Evolutionary conservation across 2,329 filamentous ascomycete species (phyloP).

Genomic region (Aspergillus sp.): DNA sequence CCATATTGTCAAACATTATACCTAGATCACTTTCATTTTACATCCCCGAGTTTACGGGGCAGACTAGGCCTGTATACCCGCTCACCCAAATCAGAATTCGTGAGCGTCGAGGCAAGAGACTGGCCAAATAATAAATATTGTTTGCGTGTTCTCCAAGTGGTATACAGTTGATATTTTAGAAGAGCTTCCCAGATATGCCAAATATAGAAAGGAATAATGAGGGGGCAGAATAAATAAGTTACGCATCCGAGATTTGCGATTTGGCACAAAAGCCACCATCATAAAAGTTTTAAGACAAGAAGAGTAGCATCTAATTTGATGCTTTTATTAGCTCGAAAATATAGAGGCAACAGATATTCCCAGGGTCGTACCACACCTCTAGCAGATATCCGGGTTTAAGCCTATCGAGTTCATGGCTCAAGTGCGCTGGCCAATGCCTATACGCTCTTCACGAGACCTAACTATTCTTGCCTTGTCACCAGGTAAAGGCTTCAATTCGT

Average conservation of each 20-base stretch:
- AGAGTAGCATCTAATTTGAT: background rate
- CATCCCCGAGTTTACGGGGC: background rate
- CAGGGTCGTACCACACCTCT: background rate
- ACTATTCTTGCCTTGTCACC: constrained; percentile 50
- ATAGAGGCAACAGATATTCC: background rate
- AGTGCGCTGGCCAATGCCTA: constrained; percentile 34
- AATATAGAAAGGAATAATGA: background rate
- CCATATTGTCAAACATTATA: background rate
- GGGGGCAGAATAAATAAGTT: too few relatives aligned
- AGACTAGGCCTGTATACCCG: background rate
- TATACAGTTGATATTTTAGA: background rate
- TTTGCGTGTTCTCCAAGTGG: background rate
- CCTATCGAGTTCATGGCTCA: background rate
- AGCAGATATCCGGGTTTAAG: background rate
- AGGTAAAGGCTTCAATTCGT: constrained; percentile 51
- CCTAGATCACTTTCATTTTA: background rate
- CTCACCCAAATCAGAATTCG: too few relatives aligned
- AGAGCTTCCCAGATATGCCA: background rate
- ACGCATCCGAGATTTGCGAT: background rate
- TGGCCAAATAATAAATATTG: background rate
- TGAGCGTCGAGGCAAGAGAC: too few relatives aligned
- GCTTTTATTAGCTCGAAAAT: background rate
- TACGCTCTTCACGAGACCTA: constrained; percentile 47
- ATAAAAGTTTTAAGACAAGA: background rate
- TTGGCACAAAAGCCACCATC: background rate